Percentiles rank a stretch among this genome's conserved stretches.
Evolutionary conservation across 2,329 filamentous ascomycete species (phyloP).

Genomic region (Pestalotiopsis sp.): DNA sequence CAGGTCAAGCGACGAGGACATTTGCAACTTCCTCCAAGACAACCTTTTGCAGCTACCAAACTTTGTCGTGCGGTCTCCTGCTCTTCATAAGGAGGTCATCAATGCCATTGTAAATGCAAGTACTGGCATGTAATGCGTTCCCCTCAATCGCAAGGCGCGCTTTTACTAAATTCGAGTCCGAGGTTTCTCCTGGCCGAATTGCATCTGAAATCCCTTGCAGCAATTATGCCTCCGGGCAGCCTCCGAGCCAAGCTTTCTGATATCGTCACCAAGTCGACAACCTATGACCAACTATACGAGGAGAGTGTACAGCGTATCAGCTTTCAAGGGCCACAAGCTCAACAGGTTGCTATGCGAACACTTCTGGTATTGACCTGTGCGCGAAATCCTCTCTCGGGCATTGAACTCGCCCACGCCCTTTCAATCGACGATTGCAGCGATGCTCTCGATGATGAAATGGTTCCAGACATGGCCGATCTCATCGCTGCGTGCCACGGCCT

Average conservation of each 20-base stretch:
- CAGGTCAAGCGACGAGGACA: not conserved
- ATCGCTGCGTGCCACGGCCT: conserved; percentile 27
- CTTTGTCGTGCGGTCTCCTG: not conserved
- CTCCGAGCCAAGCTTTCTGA: not conserved
- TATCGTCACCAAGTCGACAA: not conserved
- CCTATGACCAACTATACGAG: not conserved
- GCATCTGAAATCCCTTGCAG: not conserved
- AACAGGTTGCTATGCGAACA: conserved; percentile 34
- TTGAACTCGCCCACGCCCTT: conserved; percentile 41
- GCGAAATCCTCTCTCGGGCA: conserved; percentile 28
- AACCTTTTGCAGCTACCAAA: not conserved
- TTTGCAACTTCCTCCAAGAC: not conserved
- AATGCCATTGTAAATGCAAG: conserved; percentile 16
- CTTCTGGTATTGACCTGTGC: conserved; percentile 40
- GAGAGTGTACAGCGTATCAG: not conserved
- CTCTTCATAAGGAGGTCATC: conserved; percentile 21
- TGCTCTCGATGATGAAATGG: conserved; percentile 31
- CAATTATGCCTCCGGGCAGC: not conserved
- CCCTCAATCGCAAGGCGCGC: not conserved
- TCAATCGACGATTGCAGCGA: conserved; percentile 29
- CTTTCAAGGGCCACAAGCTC: conserved; percentile 13
- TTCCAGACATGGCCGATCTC: conserved; percentile 17
- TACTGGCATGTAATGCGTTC: not conserved
- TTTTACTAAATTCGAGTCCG: not conserved
- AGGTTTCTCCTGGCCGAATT: not conserved